Base-by-base conservation (phyloP, 331 rosid genomes). In the Erythrophleum ivorense region DNA sequence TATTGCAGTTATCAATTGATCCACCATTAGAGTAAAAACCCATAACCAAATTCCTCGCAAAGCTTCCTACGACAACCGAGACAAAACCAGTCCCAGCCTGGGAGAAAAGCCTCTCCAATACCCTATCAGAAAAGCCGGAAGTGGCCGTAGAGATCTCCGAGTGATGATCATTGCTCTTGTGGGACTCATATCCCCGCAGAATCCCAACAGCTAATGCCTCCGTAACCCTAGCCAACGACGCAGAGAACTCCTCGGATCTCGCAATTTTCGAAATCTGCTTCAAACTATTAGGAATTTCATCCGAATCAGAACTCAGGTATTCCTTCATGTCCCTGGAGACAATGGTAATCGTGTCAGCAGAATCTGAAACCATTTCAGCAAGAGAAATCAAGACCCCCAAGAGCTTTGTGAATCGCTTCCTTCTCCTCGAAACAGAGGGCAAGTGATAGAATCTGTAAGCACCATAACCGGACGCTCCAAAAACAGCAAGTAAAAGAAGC, bases 21-120 rank as follows among this genome's bases (percentile, higher is more conserved):
- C 71, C 84, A 71, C 79, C 80, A 62, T 55, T 19, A 3, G 82
- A 79, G 79, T 58, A 75, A 77, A 86, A 88, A 4, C 94, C 98
- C 90, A 89, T 18, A 79, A 95, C 94, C 89, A 93, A 68, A 75
- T 95, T 95, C 88, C 83, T 91, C 1, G 97, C 99, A 78, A 95
- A 95, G 86, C 97, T 95, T 52, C 99, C 99, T 24, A 93, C 97
- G 73, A 95, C 91, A 64, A 88, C 94, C 7, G 98, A 93, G 33
- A 46, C 90, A 52, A 95, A 95, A 50, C 99, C 97, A 2, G 96
- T 85, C 72, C 99, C 99, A 4, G 97, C 91, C 41, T 85, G 84
- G 15, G 98, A 91, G 80, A 88, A 86, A 46, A 90, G 84, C 81
- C 70, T 85, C 52, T 93, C 98, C 70, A 90, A 31, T 15, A 85